Evolutionary conservation across 257 asterid species (phyloP), one percentile per base, ranked within the genome.

Genomic region (Thymus quinquecostatus): DNA sequence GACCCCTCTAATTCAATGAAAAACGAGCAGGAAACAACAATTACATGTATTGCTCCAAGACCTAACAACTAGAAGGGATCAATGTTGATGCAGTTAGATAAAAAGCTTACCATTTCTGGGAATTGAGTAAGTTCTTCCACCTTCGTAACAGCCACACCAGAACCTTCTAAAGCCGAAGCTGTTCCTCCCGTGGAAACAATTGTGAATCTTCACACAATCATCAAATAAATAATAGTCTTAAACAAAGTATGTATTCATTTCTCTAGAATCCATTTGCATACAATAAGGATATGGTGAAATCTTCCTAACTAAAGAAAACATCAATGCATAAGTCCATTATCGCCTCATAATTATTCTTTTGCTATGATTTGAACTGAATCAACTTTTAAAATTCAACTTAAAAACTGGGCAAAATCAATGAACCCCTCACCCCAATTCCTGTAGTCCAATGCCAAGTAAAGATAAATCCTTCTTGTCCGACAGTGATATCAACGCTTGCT

Each of bases 111-210:
- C 99, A 94, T 94, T 87, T 94, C 99, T 59, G 99, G 99, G 68
- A 89, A 91, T 75, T 69, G 41, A 21, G 99, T 94, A 53, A 94
- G 92, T 76, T 91, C 97, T 84, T 94, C 98, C 60, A 94, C 99
- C 86, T 91, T 91, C 72, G 97, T 89, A 54, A 91, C 99, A 50
- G 89, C 56, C 60, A 94, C 88, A 43, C 99, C 98, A 66, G 82
- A 79, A 63, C 70, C 72, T 81, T 87, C 96, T 77, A 94, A 72
- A 69, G 99, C 74, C n/a, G 90, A 84, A 47, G 98, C 90, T 38
- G 99, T 94, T 72, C 99, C 98, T 83, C 99, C 99, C 7, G 98
- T 92, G 64, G 99, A 94, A 77, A 94, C 92, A 81, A 94, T 92
- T 64, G 89, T 89, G 83, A 81, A 91, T 68, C 99, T 94, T 65